Conservation (phyloP, 2,329 filamentous ascomycete genomes). For the Hymenoscyphus scutula region DNA sequence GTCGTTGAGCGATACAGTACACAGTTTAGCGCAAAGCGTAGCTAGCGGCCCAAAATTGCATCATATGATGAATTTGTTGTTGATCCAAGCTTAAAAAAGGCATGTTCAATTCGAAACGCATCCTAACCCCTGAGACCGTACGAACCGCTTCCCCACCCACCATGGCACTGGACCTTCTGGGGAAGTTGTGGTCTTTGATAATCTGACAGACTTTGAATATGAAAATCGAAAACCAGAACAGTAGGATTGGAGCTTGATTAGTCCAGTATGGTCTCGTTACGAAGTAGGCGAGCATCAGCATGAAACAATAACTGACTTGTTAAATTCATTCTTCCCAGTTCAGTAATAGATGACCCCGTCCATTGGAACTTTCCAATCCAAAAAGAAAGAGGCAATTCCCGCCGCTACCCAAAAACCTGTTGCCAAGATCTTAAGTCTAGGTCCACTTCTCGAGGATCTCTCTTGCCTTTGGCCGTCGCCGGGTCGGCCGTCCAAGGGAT, state of each 20-base stretch:
- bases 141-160: background rate
- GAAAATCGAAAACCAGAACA: background rate
- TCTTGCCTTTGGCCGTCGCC: background rate
- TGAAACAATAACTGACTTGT: background rate
- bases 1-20: background rate
- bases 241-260: background rate
- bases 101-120: conserved; percentile 5
- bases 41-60: conserved; percentile 2
- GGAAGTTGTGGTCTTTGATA: background rate
- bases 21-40: background rate
- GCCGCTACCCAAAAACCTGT: background rate
- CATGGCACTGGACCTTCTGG: background rate
- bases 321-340: background rate
- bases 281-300: background rate
- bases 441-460: background rate
- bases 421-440: background rate
- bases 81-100: conserved; percentile 15
- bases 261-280: background rate
- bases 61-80: conserved; percentile 13
- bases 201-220: background rate
- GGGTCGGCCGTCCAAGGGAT: background rate
- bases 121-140: background rate
- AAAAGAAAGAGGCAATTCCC: background rate
- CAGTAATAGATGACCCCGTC: background rate
- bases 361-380: background rate